Evolutionary conservation across 2,329 filamentous ascomycete species (phyloP).

Genomic region (Colletotrichum liaoningense): DNA sequence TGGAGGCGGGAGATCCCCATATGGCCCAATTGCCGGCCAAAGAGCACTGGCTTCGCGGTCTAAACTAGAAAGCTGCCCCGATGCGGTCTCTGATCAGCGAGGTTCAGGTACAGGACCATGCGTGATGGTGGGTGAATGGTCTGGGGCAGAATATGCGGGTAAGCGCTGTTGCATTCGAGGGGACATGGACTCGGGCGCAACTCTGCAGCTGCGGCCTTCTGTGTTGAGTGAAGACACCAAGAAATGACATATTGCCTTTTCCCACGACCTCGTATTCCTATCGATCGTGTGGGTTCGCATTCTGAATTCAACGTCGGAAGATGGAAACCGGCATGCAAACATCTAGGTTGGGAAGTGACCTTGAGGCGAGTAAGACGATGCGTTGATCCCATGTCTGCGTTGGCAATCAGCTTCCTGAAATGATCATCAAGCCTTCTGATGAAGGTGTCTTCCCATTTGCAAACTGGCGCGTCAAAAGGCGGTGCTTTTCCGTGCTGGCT

Average conservation of each 20-base stretch:
- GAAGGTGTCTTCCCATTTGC: background rate
- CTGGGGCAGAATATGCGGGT: slow-evolving; percentile 10
- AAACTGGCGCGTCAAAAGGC: background rate
- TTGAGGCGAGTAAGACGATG: background rate
- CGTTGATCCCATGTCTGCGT: background rate
- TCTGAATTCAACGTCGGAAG: background rate
- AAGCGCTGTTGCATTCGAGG: background rate
- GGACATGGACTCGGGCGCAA: slow-evolving; percentile 1
- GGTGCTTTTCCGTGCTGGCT: slow-evolving; percentile 16
- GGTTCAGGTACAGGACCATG: background rate
- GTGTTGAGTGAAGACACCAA: background rate
- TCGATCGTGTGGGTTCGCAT: background rate
- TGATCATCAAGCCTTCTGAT: background rate
- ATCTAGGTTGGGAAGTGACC: background rate
- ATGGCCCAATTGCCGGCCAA: slow-evolving; percentile 22
- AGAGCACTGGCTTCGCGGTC: background rate
- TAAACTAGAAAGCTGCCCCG: background rate
- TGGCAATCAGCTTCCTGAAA: slow-evolving; percentile 15
- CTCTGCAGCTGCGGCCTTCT: background rate
- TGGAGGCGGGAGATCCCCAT: slow-evolving; percentile 26
- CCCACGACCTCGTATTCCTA: background rate
- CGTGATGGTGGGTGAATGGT: background rate
- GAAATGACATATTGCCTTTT: background rate
- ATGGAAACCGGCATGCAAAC: background rate
- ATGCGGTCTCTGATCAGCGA: background rate